Percentiles rank a stretch among this genome's conserved stretches.
Evolutionary conservation across 306 rosid genomes (phyloP).

Genomic region (Ceratonia siliqua): DNA sequence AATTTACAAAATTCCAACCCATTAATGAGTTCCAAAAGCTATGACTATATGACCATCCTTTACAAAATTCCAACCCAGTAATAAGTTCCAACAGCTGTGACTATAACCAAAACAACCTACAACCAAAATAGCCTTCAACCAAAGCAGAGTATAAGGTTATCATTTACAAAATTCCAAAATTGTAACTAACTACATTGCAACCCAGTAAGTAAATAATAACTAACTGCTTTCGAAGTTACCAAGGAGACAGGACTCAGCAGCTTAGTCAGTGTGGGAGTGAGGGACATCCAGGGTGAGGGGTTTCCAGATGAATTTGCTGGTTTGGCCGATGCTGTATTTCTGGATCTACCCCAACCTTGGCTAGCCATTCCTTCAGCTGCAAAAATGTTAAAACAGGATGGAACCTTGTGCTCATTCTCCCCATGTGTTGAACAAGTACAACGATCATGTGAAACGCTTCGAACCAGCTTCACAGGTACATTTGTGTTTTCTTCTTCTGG

Average conservation of each 20-base stretch:
- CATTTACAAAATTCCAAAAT: too few species aligned
- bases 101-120: too few species aligned
- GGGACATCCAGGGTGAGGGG: slow-evolving; percentile 88
- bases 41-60: too few species aligned
- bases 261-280: slow-evolving; percentile 71
- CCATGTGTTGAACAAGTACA: slow-evolving; percentile 84
- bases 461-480: slow-evolving; percentile 62
- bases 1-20: too few species aligned
- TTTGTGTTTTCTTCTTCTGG: slow-evolving; percentile 31
- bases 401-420: slow-evolving; percentile 76
- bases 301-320: slow-evolving; percentile 70
- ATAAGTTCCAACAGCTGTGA: too few species aligned
- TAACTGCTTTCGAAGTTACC: too few species aligned
- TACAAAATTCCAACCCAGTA: too few species aligned
- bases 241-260: slow-evolving; percentile 73
- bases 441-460: slow-evolving; percentile 61
- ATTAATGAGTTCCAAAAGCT: too few species aligned
- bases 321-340: slow-evolving; percentile 69
- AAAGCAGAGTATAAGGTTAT: too few species aligned
- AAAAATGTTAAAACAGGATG: slow-evolving; percentile 74
- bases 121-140: too few species aligned
- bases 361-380: slow-evolving; percentile 79
- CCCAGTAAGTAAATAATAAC: too few species aligned
- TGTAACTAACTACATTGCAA: too few species aligned
- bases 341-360: slow-evolving; percentile 97